Evolutionary conservation across 768 basidiomycete genomes (phyloP), one percentile per base, ranked within the genome.

Genomic region (Podaxis sp.): DNA sequence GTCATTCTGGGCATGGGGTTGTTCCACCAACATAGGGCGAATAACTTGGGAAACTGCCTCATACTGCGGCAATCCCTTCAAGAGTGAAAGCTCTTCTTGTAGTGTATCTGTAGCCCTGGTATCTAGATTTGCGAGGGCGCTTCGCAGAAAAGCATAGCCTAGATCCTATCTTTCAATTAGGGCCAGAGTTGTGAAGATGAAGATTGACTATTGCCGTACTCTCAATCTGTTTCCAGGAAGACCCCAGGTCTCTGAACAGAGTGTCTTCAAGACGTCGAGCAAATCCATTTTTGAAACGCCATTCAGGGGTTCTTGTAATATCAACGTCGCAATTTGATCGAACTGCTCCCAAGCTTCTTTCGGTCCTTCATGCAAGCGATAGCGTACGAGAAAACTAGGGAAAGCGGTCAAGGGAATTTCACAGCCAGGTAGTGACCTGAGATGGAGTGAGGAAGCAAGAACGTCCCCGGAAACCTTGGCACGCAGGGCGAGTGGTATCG

Each of bases 191-290:
- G 3, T 11, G 15, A 37, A 7, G 29, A 8, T 33, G 29, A n/a
- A 47, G 7, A 50, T 7, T 11, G 17, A 40, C 7, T 27, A 50
- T 27, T 37, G 9, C 3, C 61, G n/a, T 37, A 62, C 61, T 13
- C 61, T 55, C 15, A 62, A 41, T 41, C 36, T 22, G 17, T 22
- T 9, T 5, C 61, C 61, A 25, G 33, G 22, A 24, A 27, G 22
- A 19, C 36, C 61, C 61, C 61, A 62, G 5, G 46, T 33, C 46
- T 62, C 61, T n/a, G 43, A 53, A 51, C 61, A 62, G 33, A 62
- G 54, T 9, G 24, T 22, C 22, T 55, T 55, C 61, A 55, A 17
- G 24, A 56, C 36, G 40, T 55, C 61, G 2, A 56, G 36, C 3
- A 62, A n/a, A 5, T 62, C 61, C 3, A 29, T 6, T 13, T 38